Conservation (phyloP, 805 yeast genomes). For the Ogataea kodamae region DNA sequence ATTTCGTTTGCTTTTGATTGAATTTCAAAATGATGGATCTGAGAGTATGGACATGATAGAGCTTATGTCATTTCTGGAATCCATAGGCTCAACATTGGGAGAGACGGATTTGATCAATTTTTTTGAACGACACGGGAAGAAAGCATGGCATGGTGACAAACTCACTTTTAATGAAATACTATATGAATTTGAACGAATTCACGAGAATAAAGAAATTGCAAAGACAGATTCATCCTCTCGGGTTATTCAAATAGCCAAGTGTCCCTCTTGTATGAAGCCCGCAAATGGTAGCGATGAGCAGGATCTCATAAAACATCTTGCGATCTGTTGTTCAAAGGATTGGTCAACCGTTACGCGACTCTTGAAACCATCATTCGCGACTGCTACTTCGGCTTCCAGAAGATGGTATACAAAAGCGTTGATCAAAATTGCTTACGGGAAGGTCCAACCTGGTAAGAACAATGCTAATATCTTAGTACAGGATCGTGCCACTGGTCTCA, state of each 20-base stretch:
- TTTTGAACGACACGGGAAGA: conserved; percentile 42
- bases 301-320: conserved; percentile 82
- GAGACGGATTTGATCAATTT: conserved; percentile 54
- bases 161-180: conserved; percentile 44
- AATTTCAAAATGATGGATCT: conserved; percentile 46
- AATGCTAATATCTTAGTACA: conserved; percentile 94
- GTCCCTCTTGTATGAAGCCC: conserved; percentile 74
- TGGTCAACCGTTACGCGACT: conserved; percentile 67
- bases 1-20: conserved; percentile 56
- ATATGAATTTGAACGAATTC: conserved; percentile 44
- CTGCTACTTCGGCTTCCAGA: conserved; percentile 77
- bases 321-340: conserved; percentile 77
- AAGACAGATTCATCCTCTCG: conserved; percentile 20
- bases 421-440: conserved; percentile 84
- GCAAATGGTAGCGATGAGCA: conserved; percentile 54
- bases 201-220: conserved; percentile 18
- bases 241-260: conserved; percentile 59
- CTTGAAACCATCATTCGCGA: conserved; percentile 65
- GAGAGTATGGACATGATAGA: conserved; percentile 55
- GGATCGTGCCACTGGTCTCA: conserved; percentile 82
- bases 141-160: conserved; percentile 53
- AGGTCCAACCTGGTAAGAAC: conserved; percentile 78
- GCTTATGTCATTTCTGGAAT: conserved; percentile 59
- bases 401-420: conserved; percentile 85
- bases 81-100: conserved; percentile 54